Conservation (phyloP, 768 basidiomycete genomes). For the Panaeolus papilionaceus region DNA sequence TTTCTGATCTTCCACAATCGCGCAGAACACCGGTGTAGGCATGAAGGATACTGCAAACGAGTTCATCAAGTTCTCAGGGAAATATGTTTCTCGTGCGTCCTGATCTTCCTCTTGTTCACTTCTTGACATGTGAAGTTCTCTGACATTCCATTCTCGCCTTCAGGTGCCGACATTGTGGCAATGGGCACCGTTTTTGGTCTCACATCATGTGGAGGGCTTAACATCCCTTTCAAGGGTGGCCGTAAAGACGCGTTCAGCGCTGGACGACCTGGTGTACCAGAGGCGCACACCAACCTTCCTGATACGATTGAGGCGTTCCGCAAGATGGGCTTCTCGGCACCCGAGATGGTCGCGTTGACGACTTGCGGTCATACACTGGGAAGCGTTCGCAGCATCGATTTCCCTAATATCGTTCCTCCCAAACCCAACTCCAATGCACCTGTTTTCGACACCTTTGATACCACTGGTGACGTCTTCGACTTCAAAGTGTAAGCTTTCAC, state of each 20-base stretch:
- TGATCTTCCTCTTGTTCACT: neutral
- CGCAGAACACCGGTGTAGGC: conserved; percentile 44
- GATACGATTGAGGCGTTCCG: conserved; percentile 38
- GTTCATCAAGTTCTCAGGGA: conserved; percentile 38
- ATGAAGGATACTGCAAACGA: conserved; percentile 40
- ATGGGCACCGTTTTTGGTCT: conserved; percentile 42
- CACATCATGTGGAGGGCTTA: conserved; percentile 44
- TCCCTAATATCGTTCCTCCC: conserved; percentile 39
- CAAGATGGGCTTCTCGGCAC: conserved; percentile 38
- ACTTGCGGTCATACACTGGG: conserved; percentile 50
- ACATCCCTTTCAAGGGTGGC: conserved; percentile 45
- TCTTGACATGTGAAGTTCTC: neutral
- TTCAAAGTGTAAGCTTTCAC: conserved; percentile 34
- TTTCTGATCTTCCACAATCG: neutral
- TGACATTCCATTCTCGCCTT: neutral
- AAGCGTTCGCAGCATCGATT: conserved; percentile 42
- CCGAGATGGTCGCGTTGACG: conserved; percentile 47
- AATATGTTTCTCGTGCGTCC: conserved; percentile 43
- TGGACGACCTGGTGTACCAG: conserved; percentile 42
- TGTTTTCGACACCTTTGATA: conserved; percentile 35
- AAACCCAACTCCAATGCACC: conserved; percentile 25
- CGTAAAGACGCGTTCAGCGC: conserved; percentile 43
- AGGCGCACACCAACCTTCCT: conserved; percentile 38
- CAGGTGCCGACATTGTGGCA: conserved; percentile 46
- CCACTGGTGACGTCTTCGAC: conserved; percentile 37